phyloP scores from a whole-genome alignment of 2,329 filamentous ascomycete genomes.

The Paraphaeosphaeria minitans region DNA sequence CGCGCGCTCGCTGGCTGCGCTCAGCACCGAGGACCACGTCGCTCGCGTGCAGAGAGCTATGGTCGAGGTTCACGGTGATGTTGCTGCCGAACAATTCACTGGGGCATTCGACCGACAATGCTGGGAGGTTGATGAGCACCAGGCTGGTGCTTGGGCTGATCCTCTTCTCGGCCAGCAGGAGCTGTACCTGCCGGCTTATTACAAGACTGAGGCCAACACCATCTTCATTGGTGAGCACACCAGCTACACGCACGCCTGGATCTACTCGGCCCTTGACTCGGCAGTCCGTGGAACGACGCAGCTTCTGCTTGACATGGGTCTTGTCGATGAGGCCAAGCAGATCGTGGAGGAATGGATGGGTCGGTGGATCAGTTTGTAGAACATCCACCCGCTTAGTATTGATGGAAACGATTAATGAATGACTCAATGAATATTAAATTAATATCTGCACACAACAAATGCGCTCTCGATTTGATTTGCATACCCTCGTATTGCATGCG shows the following conservation, averaged over 20 bases:
- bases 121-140: constrained; percentile 67
- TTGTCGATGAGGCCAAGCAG: constrained; percentile 72
- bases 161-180: constrained; percentile 69
- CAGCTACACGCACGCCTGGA: constrained; percentile 74
- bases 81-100: constrained; percentile 66
- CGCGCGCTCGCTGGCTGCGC: constrained; percentile 53
- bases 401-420: neutral
- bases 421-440: neutral
- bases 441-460: neutral
- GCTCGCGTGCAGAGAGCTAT: constrained; percentile 68
- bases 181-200: constrained; percentile 74
- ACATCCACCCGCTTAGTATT: neutral
- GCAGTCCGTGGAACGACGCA: constrained; percentile 69
- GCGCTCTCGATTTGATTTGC: neutral
- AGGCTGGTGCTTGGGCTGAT: constrained; percentile 66
- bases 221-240: constrained; percentile 72
- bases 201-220: constrained; percentile 70
- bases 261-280: constrained; percentile 69
- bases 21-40: constrained; percentile 65
- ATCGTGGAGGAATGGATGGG: constrained; percentile 71
- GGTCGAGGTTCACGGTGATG: constrained; percentile 67
- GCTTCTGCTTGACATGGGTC: constrained; percentile 65
- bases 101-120: constrained; percentile 68
- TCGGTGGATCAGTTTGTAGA: constrained; percentile 59
- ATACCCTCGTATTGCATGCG: neutral